Evolutionary conservation across 192 early-diverging fungal genomes (phyloP).

Genomic region (Coemansia sp.): DNA sequence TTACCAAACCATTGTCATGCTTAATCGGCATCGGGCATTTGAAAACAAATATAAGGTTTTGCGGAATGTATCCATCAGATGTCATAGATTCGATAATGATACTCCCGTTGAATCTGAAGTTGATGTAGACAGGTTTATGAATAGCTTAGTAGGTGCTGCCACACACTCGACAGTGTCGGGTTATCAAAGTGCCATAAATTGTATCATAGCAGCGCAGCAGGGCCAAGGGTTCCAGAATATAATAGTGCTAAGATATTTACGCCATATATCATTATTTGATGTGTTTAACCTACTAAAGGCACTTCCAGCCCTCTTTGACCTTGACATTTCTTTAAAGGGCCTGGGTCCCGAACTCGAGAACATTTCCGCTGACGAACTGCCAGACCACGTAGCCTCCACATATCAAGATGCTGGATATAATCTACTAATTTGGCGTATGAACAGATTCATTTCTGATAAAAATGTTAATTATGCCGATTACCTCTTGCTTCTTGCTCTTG

Average conservation of each 20-base stretch:
- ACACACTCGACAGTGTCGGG: too few species aligned
- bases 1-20: background rate
- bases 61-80: background rate
- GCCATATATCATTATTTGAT: background rate
- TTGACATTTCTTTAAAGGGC: background rate
- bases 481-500: background rate
- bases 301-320: background rate
- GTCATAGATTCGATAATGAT: background rate
- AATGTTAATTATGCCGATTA: background rate
- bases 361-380: background rate
- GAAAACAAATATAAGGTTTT: background rate
- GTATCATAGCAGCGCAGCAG: background rate
- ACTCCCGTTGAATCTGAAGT: background rate
- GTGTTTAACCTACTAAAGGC: background rate
- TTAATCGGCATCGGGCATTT: background rate
- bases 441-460: too few species aligned
- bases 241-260: background rate
- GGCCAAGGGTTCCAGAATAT: background rate
- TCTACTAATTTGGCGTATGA: background rate
- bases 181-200: too few species aligned
- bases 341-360: background rate
- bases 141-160: too few species aligned
- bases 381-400: background rate
- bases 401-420: background rate
- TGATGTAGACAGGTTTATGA: background rate